Conservation (phyloP, 768 basidiomycete genomes). For the Boletus rubescentipes region DNA sequence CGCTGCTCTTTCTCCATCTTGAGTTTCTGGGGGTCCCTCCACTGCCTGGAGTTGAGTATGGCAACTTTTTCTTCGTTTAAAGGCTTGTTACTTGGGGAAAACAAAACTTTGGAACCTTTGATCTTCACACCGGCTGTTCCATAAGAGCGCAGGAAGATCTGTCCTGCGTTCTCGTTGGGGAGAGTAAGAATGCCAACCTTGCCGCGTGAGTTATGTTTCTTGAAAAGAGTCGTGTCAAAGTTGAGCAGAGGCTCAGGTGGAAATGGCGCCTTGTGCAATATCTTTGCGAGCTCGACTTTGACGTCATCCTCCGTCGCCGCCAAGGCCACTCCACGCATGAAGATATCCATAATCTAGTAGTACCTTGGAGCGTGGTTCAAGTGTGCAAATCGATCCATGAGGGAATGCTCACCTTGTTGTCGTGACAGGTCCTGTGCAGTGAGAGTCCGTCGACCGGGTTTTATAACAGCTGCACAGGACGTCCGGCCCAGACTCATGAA, state of each 20-base stretch:
- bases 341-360: constrained; percentile 33
- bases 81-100: constrained; percentile 23
- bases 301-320: constrained; percentile 33
- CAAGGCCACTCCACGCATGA: constrained; percentile 31
- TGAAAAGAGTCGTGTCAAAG: constrained; percentile 35
- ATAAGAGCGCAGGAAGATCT: constrained; percentile 28
- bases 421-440: constrained; percentile 6
- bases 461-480: constrained; percentile 12
- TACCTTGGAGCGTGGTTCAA: background rate
- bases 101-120: constrained; percentile 23
- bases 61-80: constrained; percentile 25
- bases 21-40: constrained; percentile 33
- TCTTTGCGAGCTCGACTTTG: constrained; percentile 32
- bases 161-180: constrained; percentile 19
- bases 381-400: background rate
- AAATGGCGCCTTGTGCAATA: constrained; percentile 36
- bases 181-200: constrained; percentile 34
- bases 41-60: constrained; percentile 22
- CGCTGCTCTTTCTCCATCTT: constrained; percentile 24
- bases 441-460: background rate
- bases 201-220: constrained; percentile 18
- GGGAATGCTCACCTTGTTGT: constrained; percentile 21
- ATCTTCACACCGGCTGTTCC: constrained; percentile 25
- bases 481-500: background rate
- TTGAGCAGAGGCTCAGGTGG: constrained; percentile 27